Base-by-base conservation (phyloP, 2,329 filamentous ascomycete species). In the Botrytis aclada region DNA sequence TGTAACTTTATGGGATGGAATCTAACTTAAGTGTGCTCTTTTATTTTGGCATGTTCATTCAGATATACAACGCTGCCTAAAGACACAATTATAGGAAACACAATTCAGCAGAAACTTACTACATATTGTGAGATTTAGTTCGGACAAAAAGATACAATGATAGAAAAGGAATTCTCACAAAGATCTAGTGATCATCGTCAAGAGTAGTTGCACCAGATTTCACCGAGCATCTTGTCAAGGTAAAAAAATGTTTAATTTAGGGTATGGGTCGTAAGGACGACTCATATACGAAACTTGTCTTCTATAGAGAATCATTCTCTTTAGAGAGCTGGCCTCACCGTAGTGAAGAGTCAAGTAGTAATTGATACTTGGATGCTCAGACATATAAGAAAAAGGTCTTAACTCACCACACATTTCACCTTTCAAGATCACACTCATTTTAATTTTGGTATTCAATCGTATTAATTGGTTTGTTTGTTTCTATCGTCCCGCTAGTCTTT, bases 401-500 rank as follows among this genome's bases (percentile, higher is more conserved):
- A 0, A 37, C 29, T 34, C 10, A 47, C 62, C 41, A 65, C 1
- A 4, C 3, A 5, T 22, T 25, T 65, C 29, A 65, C 20, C 14
- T 29, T 25, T 34, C 32, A 25, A 3, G 22, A 9, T 8, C 20
- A 65, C 14, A 1, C 3, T 1, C 14, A 47, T 47, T 5, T 14
- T 29, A 22, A 20, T 32, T 20, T 32, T 63, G 4, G 12, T 32
- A 22, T 16, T 20, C 18, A 16, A 29, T 43, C 4, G 5, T 61
- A 29, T 20, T 63, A 3, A 60, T 34, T 43, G 2, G 7, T 29
- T 6, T 56, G 51, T 29, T 18, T 18, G 14, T 3, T 29, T 7
- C 29, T 6, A 0, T 1, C 1, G n/a, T 18, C n/a, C n/a, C 5
- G 18, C 5, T 8, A 29, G 6, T 9, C 6, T 18, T 56, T 8